Conservation (phyloP, 805 yeast genomes). For the Scheffersomyces amazonensis region DNA sequence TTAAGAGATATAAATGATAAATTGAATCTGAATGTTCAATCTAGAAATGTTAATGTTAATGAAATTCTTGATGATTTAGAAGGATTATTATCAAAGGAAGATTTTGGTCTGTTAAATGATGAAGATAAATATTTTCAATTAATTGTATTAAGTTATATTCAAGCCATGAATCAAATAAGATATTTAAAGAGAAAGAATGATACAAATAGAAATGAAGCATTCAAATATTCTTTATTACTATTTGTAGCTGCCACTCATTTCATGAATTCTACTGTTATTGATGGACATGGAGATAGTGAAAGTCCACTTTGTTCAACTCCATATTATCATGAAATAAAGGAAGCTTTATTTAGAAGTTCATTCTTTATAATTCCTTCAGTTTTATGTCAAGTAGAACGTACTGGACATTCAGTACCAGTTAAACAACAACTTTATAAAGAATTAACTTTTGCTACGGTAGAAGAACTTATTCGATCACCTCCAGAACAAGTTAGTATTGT, state of each 20-base stretch:
- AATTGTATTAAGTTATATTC: not conserved
- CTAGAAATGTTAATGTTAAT: not conserved
- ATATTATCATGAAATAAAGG: not conserved
- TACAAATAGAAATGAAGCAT: not conserved
- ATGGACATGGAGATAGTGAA: too few relatives aligned
- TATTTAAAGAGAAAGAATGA: not conserved
- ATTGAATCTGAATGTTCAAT: not conserved
- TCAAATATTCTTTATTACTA: not conserved
- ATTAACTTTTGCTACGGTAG: not conserved
- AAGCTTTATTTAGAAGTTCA: not conserved
- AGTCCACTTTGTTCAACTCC: not conserved
- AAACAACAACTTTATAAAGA: not conserved
- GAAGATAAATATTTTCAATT: not conserved
- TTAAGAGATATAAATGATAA: not conserved
- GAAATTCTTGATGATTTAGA: not conserved
- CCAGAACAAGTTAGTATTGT: not conserved
- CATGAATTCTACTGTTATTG: not conserved
- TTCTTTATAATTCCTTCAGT: not conserved
- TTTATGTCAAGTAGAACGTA: not conserved
- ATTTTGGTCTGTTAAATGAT: not conserved
- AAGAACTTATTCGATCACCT: not conserved
- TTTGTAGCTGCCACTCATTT: not conserved
- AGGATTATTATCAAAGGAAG: not conserved
- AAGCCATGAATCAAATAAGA: not conserved
- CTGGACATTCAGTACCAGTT: not conserved